Base-by-base conservation (phyloP, 2,329 filamentous ascomycete species). In the Malbranchea cinnamomea region DNA sequence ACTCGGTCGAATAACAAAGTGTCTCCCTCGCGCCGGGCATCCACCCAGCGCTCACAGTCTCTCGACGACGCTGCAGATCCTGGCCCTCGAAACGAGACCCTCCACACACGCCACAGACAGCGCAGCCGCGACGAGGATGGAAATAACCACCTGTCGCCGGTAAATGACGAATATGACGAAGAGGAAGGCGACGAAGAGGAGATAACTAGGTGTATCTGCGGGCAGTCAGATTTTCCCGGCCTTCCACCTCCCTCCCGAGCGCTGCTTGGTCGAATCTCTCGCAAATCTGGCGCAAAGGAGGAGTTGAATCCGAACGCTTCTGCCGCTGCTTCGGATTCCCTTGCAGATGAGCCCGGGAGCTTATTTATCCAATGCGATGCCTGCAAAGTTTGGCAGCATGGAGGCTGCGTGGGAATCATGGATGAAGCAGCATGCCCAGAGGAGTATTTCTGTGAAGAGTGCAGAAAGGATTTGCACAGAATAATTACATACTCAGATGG, bases 351-450 rank as follows among this genome's bases (percentile, higher is more conserved):
- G 41, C 68, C 87, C 41, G 89, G 87, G 25, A 87, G 85, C 30
- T 78, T 95, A 57, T 98, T 94, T 57, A 85, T 98, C 42, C 87
- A 95, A 62, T 98, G 89, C 68, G 89, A 95, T 58, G 67, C 81
- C 40, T 98, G 89, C 65, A 91, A 92, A 53, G 89, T 95, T 39
- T 98, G 87, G 89, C 89, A 98, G 54, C 89, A 98, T 53, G 89
- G 89, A 46, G 87, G 85, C 37, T 98, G 89, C 50, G 87, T 98
- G 36, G 87, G 89, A 37, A 93, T 98, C 48, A 84, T 92, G 62
- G 89, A 89, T 43, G 87, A 93, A 56, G 78, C 81, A 43, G 77
- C 79, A 52, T 87, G 82, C 41, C 89, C 89, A 6, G 87, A 95
- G 32, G 85, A 95, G 55, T 98, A 98, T 61, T 98, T 89, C 51